Evolutionary conservation across 106 monocot species (phyloP), one percentile per base, ranked within the genome.

Genomic region (Narthecium ossifragum): DNA sequence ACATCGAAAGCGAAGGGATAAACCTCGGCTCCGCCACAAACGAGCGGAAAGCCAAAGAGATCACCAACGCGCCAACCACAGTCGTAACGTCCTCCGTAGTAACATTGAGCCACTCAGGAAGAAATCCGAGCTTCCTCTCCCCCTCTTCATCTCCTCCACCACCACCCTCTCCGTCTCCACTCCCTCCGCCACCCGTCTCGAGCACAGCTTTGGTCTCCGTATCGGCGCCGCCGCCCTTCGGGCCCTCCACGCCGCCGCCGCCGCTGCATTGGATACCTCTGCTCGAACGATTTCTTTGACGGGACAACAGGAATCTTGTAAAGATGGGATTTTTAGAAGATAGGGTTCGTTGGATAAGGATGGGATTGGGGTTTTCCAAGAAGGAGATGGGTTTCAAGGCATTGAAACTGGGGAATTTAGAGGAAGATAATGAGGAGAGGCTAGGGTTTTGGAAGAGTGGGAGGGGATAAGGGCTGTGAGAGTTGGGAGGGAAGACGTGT

Each of bases 1-100:
- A 98, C 96, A 98, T 98, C 3, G 96, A 98, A 38, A 98, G 81
- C 1, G 90, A 90, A 28, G 96, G 96, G 26, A 98, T 98, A 65
- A 84, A 98, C 45, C 96, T 59, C 23, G 96, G 96, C 80, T 98
- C 96, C 0, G 96, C 96, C 10, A 98, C 71, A 26, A 84, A 98
- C 18, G 96, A 70, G 18, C 90, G 75, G 67, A 98, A 91, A 7
- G 90, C 90, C 28, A 98, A 46, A 15, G 90, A 84, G 17, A 98
- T 71, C 1, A 70, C 96, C 36, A 98, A 34, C 9, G 87, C 96
- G 30, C 67, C 83, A 8, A 98, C 47, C 48, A 98, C 75, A 8
- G 90, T 87, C 87, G 84, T 87, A 4, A 84, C 90, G 46, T 98
- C 96, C 6, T 98, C 96, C 28, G 75, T 20, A 3, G 81, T 76